Conservation (phyloP, 2,329 filamentous ascomycete genomes). For the Hyphodiscus sp. region DNA sequence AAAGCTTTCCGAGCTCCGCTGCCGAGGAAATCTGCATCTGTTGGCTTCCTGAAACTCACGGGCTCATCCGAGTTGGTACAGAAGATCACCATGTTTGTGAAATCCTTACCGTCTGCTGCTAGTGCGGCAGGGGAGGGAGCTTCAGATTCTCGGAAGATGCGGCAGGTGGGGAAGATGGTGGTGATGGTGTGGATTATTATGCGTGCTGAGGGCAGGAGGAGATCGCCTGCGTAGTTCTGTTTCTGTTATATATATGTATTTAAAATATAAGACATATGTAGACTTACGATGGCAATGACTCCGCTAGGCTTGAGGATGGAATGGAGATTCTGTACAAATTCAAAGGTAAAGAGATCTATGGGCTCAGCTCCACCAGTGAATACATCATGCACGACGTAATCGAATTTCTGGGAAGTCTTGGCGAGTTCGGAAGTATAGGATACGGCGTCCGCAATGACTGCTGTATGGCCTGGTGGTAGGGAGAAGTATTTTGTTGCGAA, state of each 20-base stretch:
- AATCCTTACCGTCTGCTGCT: conserved; percentile 53
- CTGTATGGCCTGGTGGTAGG: conserved; percentile 68
- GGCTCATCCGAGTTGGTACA: conserved; percentile 43
- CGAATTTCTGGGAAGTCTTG: conserved; percentile 47
- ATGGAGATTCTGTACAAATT: conserved; percentile 70
- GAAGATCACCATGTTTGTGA: conserved; percentile 95
- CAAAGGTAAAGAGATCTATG: conserved; percentile 75
- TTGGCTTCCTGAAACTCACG: conserved; percentile 62
- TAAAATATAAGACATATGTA: neutral
- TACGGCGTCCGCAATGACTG: conserved; percentile 78
- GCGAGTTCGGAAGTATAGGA: conserved; percentile 51
- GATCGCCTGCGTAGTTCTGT: conserved; percentile 91
- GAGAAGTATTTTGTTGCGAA: conserved; percentile 80
- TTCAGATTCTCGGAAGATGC: conserved; percentile 77
- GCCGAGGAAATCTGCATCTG: conserved; percentile 59
- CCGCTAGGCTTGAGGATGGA: conserved; percentile 70
- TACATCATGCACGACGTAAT: conserved; percentile 96
- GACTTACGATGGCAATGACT: conserved; percentile 75
- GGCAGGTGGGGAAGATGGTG: conserved; percentile 79
- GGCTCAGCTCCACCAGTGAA: conserved; percentile 96
- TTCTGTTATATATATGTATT: conserved; percentile 6
- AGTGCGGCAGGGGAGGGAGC: conserved; percentile 42
- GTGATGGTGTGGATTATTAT: conserved; percentile 79
- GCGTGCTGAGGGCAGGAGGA: conserved; percentile 67
- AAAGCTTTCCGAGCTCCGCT: conserved; percentile 65